Base-by-base conservation (phyloP, 768 basidiomycete species). In the Sarcomyxa edulis region DNA sequence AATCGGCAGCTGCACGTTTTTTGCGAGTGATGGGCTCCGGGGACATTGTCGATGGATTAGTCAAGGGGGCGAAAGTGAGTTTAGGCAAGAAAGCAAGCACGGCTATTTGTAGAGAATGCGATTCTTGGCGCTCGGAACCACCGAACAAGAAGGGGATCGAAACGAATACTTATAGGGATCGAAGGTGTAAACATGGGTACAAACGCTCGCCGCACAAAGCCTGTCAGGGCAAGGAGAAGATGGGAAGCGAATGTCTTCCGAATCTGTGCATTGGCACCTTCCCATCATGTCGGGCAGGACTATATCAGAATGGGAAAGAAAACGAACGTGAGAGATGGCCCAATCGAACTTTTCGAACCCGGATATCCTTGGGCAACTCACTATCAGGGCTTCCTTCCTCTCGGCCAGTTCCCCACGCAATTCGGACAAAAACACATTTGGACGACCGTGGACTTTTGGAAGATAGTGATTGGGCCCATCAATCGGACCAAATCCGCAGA, bases 21-120 rank as follows among this genome's bases (percentile, higher is more conserved):
- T 56, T 55, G 24, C 54, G 55, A 26, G 50, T 30, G 25, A 52
- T 27, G 34, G 44, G 38, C 48, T 62, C 55, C 35, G 60, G 49
- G 31, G 62, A 60, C 62, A 63, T 61, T 35, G 24, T 39, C 40
- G 29, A 39, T 35, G 40, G 40, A 34, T 35, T 35, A 26, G 16
- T 33, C 28, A 35, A 35, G 33, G 40, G 19, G 40, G 21, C 35
- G 32, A 34, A 18, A 21, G 26, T n/a, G 28, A 35, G 31, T 21
- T 39, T 29, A 37, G 43, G 40, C 39, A 45, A 46, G 36, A 40
- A 45, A 41, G 46, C 39, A 44, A 36, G 35, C 44, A 44, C 24
- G 37, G 32, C 45, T 54, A 55, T 55, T 53, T 63, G 50, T 54
- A 60, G 35, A n/a, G 14, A 25, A 22, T 27, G 39, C 31, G 39